A percentile compares a stretch with the other conserved stretches of the same genome.
phyloP scores from a whole-genome alignment of 352 stramenopile species.

The Blastocystis sp. region DNA sequence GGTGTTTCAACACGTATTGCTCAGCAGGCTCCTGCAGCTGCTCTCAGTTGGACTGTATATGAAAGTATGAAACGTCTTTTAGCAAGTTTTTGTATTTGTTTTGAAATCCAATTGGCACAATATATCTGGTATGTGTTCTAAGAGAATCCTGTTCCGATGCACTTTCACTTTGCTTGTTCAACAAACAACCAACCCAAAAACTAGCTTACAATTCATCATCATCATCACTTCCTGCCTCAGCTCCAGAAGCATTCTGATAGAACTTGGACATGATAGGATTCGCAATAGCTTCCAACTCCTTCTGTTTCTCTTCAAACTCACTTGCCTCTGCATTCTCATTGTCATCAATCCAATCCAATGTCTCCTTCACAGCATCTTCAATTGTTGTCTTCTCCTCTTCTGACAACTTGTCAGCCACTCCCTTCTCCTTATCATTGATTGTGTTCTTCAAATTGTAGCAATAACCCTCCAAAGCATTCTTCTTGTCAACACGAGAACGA shows the following conservation, averaged over 20 bases:
- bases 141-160: too few species aligned
- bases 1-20: conserved; percentile 85
- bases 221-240: conserved; percentile 7
- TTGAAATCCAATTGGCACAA: background rate
- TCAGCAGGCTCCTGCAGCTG: conserved; percentile 90
- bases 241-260: conserved; percentile 73
- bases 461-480: conserved; percentile 92
- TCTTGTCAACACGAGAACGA: conserved; percentile 84
- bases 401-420: conserved; percentile 86
- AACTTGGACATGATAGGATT: conserved; percentile 98
- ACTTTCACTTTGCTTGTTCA: background rate
- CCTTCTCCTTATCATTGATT: conserved; percentile 85
- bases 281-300: conserved; percentile 85
- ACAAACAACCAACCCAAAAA: background rate
- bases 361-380: conserved; percentile 86
- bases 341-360: conserved; percentile 97
- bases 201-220: conserved; percentile 59
- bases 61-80: conserved; percentile 79
- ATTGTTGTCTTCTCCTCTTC: conserved; percentile 83
- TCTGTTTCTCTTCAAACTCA: too few species aligned
- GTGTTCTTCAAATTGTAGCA: conserved; percentile 88
- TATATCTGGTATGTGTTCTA: background rate
- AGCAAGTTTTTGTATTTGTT: background rate
- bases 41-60: conserved; percentile 98
- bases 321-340: conserved; percentile 94